Evolutionary conservation across 495 filamentous ascomycete genomes (phyloP).

Genomic region (Pseudevernia furfuracea): DNA sequence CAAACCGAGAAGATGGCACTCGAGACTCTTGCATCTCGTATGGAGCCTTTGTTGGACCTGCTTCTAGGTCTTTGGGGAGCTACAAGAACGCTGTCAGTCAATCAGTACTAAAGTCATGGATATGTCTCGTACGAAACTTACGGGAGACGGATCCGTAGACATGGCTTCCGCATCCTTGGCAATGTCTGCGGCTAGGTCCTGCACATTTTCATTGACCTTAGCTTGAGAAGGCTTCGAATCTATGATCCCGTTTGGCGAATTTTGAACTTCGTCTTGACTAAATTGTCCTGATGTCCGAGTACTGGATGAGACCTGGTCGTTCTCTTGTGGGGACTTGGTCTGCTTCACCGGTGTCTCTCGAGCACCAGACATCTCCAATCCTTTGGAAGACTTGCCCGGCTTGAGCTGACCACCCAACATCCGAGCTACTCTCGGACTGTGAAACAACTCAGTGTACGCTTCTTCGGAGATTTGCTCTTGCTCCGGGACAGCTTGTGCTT

Average conservation of each 20-base stretch:
- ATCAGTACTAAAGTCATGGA: slow-evolving; percentile 31
- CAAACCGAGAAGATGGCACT: slow-evolving; percentile 80
- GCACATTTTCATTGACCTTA: slow-evolving; percentile 26
- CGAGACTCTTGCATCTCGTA: slow-evolving; percentile 83
- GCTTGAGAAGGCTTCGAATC: slow-evolving; percentile 1
- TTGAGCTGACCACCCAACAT: slow-evolving; percentile 33
- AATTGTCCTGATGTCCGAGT: slow-evolving; percentile 22
- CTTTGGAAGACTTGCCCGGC: slow-evolving; percentile 4
- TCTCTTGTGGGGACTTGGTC: slow-evolving; percentile 25
- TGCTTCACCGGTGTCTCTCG: slow-evolving; percentile 31
- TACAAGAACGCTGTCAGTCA: slow-evolving; percentile 34
- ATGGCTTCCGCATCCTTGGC: slow-evolving; percentile 27
- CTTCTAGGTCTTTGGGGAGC: slow-evolving; percentile 26
- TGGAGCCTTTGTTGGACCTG: slow-evolving; percentile 18
- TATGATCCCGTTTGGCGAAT: background rate
- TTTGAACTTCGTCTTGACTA: background rate
- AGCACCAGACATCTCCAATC: slow-evolving; percentile 26
- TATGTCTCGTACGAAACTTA: slow-evolving; percentile 11
- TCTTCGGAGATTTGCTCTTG: slow-evolving; percentile 47
- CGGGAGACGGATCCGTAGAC: slow-evolving; percentile 18
- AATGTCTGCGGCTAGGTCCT: slow-evolving; percentile 32
- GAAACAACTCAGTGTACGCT: slow-evolving; percentile 54
- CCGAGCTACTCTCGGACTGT: slow-evolving; percentile 51
- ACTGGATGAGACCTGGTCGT: slow-evolving; percentile 39
- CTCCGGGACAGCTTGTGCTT: slow-evolving; percentile 26